Base-by-base conservation (phyloP, 441 rosid genomes). In the Daphne laureola region DNA sequence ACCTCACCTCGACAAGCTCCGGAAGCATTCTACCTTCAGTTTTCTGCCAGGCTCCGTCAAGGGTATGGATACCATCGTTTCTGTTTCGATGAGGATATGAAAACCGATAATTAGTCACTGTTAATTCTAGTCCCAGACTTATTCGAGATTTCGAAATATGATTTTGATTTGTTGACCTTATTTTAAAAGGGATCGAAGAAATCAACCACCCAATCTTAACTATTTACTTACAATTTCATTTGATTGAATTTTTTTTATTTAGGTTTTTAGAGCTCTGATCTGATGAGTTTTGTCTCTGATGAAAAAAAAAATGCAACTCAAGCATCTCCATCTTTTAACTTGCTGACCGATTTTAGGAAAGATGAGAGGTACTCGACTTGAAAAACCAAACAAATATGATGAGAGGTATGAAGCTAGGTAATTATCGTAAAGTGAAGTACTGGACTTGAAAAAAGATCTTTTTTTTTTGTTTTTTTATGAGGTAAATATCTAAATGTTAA, bases 1-100 rank as follows among this genome's bases (percentile, higher is more conserved):
- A 43, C 97, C 97, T 4, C 96, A 89, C 67, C 97, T 86, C 65
- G 96, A 96, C 65, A 86, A 79, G 94, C 96, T 92, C 49, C 87
- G 90, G 59, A 92, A 86, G 79, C 79, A 82, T 40, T 71, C 76
- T 59, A 77, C 80, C 63, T 78, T 84, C 76, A 66, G 74, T 73
- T 66, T 75, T 77, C 83, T 87, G 53, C 61, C 94, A 35, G 75
- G 46, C 74, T 72, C 92, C 81, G 90, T 73, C 74, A 92, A 82
- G 86, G 97, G 97, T 92, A 92, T 52, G 89, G 59, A 57, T 60
- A 21, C 35, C 57, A 43, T 66, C 43, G 49, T 48, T 35, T 53
- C 51, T 60, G 25, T 61, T 45, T 54, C 5, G 43, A 54, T 46
- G 46, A 12, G 17, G 46, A 5, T 25, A n/a, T n/a, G 14, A 36